Conservation (phyloP, 768 basidiomycete species). For the Pleurotus pulmonarius region DNA sequence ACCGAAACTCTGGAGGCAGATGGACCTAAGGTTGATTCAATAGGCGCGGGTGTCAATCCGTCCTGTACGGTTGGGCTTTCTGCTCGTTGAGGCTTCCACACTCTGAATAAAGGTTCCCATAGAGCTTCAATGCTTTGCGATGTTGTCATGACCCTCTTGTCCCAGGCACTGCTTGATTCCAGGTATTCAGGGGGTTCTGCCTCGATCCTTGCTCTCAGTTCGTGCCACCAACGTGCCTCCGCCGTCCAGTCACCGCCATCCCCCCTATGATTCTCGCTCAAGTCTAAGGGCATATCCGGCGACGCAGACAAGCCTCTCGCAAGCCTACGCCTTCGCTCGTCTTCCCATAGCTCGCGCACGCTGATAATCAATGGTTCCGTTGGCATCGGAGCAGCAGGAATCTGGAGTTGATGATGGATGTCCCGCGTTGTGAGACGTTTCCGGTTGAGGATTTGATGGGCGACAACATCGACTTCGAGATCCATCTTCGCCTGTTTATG, state of each 20-base stretch:
- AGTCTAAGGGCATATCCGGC: conserved; percentile 68
- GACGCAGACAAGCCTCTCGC: conserved; percentile 68
- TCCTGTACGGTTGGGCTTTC: conserved; percentile 10
- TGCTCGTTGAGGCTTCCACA: conserved; percentile 46
- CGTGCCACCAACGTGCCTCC: conserved; percentile 75
- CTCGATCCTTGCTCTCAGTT: conserved; percentile 60
- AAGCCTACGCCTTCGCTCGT: conserved; percentile 76
- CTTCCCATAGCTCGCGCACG: conserved; percentile 94
- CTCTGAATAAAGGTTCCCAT: conserved; percentile 64
- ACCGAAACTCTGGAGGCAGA: conserved; percentile 7
- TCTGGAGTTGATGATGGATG: conserved; percentile 62
- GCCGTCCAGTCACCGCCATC: conserved; percentile 63
- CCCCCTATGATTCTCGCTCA: conserved; percentile 58
- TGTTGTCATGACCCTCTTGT: conserved; percentile 75
- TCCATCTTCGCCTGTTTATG: conserved; percentile 61
- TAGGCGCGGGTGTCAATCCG: conserved; percentile 9
- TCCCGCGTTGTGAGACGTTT: conserved; percentile 57
- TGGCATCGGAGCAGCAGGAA: conserved; percentile 49
- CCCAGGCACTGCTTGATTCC: conserved; percentile 42
- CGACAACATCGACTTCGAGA: conserved; percentile 81
- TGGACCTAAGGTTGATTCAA: neutral
- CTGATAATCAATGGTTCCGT: conserved; percentile 78
- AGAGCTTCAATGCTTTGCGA: conserved; percentile 89
- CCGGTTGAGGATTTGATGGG: conserved; percentile 88
- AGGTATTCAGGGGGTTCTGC: conserved; percentile 25